Evolutionary conservation across 2,329 filamentous ascomycete genomes (phyloP), one percentile per base, ranked within the genome.

Genomic region (Didymella segeticola): DNA sequence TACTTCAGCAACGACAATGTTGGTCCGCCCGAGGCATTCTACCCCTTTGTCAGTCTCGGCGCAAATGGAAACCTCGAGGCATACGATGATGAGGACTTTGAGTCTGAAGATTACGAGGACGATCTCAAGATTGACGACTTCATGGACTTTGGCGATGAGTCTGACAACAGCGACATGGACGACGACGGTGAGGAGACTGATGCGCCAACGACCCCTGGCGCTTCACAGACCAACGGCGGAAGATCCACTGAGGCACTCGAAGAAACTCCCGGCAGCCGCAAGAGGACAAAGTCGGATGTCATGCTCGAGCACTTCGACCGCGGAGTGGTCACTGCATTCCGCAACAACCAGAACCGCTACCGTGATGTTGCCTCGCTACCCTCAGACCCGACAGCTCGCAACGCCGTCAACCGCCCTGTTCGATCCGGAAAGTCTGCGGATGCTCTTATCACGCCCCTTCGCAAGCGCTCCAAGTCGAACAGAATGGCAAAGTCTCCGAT

Each of bases 21-120:
- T 66, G 89, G 89, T 1, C 88, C 89, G 2, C 82, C 86, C 0
- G 89, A 92, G 73, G 88, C 89, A 7, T 92, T 91, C 72, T 92
- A 89, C 65, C 85, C 89, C 5, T 86, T 88, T 47, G 81, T 82
- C 10, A 82, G 76, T 48, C 76, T 83, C 53, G 76, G 77, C 36
- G 73, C 84, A 11, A 86, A 89, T 57, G 81, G 83, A 47, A 81
- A 83, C 39, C 75, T 80, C 52, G 81, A 83, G 38, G 73, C 79
- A 14, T 77, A 78, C 30, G 78, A 78, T 39, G 78, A 82, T 3
- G 79, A 85, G 58, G 83, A 86, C 61, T 80, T 76, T 19, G 81
- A 83, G 27, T 85, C 86, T 7, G 86, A 84, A 25, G 84, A 81
- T 9, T 83, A 80, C 9, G 81, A 80, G 3, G 86, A 88, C 39